Percentiles rank a stretch among this genome's conserved stretches.
These are phyloP conservation scores for Dactylis glomerata DNA, from an alignment of 176 grass and related monocot species.

Conservation along the genomic window DNA sequence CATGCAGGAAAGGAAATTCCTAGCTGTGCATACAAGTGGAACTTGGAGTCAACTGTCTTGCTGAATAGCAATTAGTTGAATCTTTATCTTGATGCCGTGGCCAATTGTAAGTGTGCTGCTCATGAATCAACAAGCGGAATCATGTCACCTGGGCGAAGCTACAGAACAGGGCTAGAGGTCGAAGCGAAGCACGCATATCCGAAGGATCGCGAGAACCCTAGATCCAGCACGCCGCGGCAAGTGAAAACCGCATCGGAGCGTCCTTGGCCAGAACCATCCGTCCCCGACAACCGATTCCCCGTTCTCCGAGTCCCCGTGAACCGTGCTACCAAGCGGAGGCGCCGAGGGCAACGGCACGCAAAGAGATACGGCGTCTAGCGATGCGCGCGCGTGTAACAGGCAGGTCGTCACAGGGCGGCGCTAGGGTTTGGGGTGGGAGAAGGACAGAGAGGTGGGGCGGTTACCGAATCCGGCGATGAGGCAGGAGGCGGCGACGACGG, in stretches of 20 bases:
- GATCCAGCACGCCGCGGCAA: background rate
- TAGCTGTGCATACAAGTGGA: background rate
- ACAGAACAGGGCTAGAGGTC: background rate
- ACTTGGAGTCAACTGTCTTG: background rate
- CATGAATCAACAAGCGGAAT: background rate
- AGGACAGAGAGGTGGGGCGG: background rate
- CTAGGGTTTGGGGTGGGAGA: conserved; percentile 16
- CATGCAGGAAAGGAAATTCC: background rate
- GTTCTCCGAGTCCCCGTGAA: fast-evolving
- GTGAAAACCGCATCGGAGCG: background rate
- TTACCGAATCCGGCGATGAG: conserved; percentile 91
- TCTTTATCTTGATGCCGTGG: background rate
- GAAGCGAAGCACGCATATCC: background rate
- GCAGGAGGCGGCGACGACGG: conserved; percentile 79
- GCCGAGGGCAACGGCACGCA: background rate
- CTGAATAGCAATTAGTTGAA: background rate
- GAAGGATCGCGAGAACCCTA: background rate
- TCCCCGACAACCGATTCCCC: background rate
- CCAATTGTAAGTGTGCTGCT: background rate
- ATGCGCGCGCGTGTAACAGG: background rate
- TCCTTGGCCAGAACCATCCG: background rate
- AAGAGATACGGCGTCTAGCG: background rate
- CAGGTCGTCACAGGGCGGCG: background rate
- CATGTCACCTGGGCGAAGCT: background rate
- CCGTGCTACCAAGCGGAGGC: too few relatives aligned